Evolutionary conservation across 2,329 filamentous ascomycete species (phyloP).

Genomic region (Fusarium sp.): DNA sequence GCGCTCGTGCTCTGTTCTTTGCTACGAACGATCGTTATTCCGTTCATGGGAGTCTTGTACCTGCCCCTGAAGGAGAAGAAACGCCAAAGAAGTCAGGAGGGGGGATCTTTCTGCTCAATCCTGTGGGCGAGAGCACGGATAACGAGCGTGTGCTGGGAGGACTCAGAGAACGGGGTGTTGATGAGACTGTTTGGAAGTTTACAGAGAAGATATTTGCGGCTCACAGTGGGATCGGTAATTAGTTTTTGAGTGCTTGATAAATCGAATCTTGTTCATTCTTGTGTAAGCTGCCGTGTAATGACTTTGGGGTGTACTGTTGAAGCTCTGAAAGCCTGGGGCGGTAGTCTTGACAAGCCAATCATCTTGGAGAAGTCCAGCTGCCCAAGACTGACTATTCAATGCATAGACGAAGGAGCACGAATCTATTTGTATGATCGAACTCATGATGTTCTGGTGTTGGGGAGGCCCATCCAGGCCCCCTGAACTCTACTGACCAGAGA

Average conservation of each 20-base stretch:
- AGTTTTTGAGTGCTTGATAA: not conserved
- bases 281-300: too few species aligned
- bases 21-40: slow-evolving; percentile 3
- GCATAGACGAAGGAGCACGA: not conserved
- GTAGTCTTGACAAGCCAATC: too few species aligned
- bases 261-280: too few species aligned
- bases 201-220: not conserved
- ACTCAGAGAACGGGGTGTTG: slow-evolving; percentile 1
- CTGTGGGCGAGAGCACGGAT: slow-evolving; percentile 6
- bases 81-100: not conserved
- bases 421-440: not conserved
- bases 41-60: not conserved
- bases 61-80: not conserved
- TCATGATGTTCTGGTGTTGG: not conserved
- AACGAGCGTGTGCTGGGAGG: slow-evolving; percentile 10
- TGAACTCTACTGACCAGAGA: not conserved
- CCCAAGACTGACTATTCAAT: not conserved
- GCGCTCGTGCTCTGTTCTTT: slow-evolving; percentile 6
- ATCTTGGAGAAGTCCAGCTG: too few species aligned
- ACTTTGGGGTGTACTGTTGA: too few species aligned
- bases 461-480: not conserved
- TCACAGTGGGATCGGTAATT: rapidly evolving
- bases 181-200: not conserved
- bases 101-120: slow-evolving; percentile 9
- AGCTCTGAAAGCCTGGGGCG: too few species aligned